Conservation (phyloP, 2,329 filamentous ascomycete species). For the Grosmannia penicillata region DNA sequence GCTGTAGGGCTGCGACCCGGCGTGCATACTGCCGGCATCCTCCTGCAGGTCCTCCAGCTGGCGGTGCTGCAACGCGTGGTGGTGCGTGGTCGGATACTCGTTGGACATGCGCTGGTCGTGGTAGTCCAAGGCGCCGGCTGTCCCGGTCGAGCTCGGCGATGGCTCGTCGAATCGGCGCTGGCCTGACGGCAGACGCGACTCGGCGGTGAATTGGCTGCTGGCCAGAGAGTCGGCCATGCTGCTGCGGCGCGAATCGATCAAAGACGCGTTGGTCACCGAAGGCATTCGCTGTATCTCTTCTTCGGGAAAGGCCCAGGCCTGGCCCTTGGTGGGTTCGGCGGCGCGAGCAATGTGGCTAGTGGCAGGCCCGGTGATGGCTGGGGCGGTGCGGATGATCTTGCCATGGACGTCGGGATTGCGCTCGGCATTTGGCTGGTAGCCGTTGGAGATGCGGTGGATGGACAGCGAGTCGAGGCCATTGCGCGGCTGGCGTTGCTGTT, state of each 20-base stretch:
- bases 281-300: constrained; percentile 43
- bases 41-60: constrained; percentile 52
- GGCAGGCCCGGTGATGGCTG: constrained; percentile 59
- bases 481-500: constrained; percentile 49
- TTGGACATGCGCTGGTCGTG: constrained; percentile 32
- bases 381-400: constrained; percentile 50
- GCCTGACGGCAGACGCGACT: constrained; percentile 56
- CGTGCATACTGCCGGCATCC: constrained; percentile 36
- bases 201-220: constrained; percentile 64
- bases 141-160: constrained; percentile 53
- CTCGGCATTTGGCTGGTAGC: constrained; percentile 45
- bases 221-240: constrained; percentile 65
- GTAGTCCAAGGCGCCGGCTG: constrained; percentile 35
- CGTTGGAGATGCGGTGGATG: constrained; percentile 47
- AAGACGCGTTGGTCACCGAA: constrained; percentile 30
- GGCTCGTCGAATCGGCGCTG: constrained; percentile 57
- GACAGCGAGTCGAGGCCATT: constrained; percentile 34
- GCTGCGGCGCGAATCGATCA: constrained; percentile 54
- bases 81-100: constrained; percentile 49
- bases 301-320: constrained; percentile 73
- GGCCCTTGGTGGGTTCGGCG: constrained; percentile 66
- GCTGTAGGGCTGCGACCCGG: constrained; percentile 60
- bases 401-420: constrained; percentile 36
- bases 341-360: constrained; percentile 52
- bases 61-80: constrained; percentile 63